Conservation (phyloP, 108 stramenopile species). For the Cyclotella choctawhatcheeana region DNA sequence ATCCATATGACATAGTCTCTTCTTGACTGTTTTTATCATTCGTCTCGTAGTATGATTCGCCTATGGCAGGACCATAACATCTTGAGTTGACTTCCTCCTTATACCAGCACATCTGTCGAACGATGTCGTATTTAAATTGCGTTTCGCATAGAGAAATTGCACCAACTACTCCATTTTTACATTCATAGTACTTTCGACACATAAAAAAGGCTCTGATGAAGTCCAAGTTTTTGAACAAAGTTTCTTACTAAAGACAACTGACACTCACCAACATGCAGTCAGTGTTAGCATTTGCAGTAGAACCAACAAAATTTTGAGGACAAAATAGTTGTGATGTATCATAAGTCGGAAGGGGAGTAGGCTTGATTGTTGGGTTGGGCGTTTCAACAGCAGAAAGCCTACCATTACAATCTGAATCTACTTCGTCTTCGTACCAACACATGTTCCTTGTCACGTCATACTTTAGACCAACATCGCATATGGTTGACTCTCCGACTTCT, state of each 20-base stretch:
- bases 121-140: neutral
- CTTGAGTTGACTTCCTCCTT: neutral
- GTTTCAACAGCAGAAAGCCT: no score
- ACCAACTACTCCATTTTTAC: conserved; percentile 3
- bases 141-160: neutral
- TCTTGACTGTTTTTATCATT: neutral
- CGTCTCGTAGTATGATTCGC: neutral
- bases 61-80: conserved; percentile 11
- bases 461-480: neutral
- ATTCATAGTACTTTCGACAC: conserved; percentile 5
- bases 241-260: no score
- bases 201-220: no score
- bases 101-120: conserved; percentile 13
- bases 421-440: conserved; percentile 16
- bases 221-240: no score
- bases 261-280: conserved; percentile 1
- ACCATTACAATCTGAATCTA: conserved; percentile 2
- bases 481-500: neutral
- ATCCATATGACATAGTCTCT: neutral
- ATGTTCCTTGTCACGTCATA: neutral
- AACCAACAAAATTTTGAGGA: neutral
- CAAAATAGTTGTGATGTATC: neutral
- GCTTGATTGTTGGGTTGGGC: neutral
- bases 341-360: neutral
- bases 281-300: neutral